A percentile compares a stretch with the other conserved stretches of the same genome.
Evolutionary conservation across 257 asterid genomes (phyloP).

Genomic region (Cruciata laevipes): DNA sequence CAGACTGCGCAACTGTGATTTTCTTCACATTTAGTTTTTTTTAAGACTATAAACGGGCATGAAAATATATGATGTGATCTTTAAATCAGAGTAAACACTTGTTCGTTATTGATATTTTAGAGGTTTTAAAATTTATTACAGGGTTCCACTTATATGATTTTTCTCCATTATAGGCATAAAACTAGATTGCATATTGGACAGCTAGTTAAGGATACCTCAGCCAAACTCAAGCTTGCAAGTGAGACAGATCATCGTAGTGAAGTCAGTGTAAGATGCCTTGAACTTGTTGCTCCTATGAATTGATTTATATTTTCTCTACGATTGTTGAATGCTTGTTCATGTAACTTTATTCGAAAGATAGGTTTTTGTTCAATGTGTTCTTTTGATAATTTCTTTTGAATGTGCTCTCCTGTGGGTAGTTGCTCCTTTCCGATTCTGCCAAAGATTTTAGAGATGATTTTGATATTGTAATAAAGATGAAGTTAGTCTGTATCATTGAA

Average conservation of each 20-base stretch:
- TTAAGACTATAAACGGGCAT: not conserved
- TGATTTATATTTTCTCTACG: not conserved
- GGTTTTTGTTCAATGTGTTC: not conserved
- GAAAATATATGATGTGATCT: not conserved
- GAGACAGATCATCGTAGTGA: slow-evolving; percentile 59
- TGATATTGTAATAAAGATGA: not conserved
- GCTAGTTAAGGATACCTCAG: slow-evolving; percentile 52
- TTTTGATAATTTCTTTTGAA: not conserved
- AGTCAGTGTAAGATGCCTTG: slow-evolving; percentile 48
- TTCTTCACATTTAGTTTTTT: not conserved
- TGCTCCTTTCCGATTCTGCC: not conserved
- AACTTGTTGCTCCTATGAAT: not conserved
- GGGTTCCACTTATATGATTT: not conserved
- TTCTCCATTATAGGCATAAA: slow-evolving; percentile 51
- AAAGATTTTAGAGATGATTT: not conserved
- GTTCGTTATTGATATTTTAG: not conserved
- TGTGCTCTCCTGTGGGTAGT: not conserved
- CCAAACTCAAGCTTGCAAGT: slow-evolving; percentile 55
- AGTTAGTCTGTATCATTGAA: not conserved
- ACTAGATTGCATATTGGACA: slow-evolving; percentile 82
- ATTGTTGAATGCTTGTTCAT: not conserved
- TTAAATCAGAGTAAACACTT: not conserved
- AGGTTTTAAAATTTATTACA: not conserved
- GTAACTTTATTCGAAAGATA: not conserved
- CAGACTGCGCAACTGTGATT: not conserved